Conservation (phyloP, 441 rosid species). For the Melianthus villosus region DNA sequence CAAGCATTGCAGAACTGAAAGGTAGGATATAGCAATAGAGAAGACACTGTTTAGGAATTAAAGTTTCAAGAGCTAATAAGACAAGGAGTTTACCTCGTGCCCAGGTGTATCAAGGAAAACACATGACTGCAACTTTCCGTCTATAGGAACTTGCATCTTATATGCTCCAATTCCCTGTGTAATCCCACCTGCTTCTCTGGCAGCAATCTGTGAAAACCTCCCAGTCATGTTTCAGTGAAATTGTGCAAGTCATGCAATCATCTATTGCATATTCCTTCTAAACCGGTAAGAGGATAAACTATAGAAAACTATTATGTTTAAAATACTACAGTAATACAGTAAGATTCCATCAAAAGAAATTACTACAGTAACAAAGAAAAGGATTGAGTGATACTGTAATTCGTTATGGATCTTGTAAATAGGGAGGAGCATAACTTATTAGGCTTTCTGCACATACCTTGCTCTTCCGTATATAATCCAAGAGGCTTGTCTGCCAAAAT, state of each 20-base stretch:
- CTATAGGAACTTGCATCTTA: slow-evolving; percentile 58
- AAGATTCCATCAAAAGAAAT: no score
- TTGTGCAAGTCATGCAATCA: slow-evolving; percentile 1
- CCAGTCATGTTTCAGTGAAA: slow-evolving; percentile 12
- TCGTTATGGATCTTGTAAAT: no score
- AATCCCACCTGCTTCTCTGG: slow-evolving; percentile 92
- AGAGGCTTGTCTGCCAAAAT: slow-evolving; percentile 69
- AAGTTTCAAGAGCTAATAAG: slow-evolving; percentile 1
- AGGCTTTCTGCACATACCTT: slow-evolving; percentile 46
- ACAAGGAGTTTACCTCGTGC: slow-evolving; percentile 52
- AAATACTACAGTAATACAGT: no score
- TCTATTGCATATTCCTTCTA: no score
- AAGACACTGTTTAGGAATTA: slow-evolving; percentile 4
- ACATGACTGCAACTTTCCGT: slow-evolving; percentile 66
- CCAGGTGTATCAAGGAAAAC: slow-evolving; percentile 99
- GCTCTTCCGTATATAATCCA: slow-evolving; percentile 84
- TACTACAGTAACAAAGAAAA: no score
- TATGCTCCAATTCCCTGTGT: slow-evolving; percentile 98
- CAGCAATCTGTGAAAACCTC: slow-evolving; percentile 56
- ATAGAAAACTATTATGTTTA: no score
- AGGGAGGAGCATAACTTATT: slow-evolving; percentile 1
- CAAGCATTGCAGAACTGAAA: no score
- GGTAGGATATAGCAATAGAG: slow-evolving; percentile 1
- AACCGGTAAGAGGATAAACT: no score
- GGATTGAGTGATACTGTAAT: no score